phyloP scores from a whole-genome alignment of 768 basidiomycete species.

The Suillus subaureus region DNA sequence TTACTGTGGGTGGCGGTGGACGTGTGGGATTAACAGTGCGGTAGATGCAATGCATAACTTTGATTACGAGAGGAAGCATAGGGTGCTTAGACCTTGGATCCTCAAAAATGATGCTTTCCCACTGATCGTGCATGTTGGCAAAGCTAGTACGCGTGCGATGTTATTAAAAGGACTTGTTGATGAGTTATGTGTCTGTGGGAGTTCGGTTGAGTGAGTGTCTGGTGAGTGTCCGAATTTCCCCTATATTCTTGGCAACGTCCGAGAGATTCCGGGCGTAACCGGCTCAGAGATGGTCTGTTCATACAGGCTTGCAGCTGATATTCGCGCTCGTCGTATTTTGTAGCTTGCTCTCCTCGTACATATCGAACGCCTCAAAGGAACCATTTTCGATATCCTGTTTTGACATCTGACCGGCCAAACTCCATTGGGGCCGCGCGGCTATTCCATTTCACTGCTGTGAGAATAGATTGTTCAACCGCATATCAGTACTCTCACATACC shows the following conservation, averaged over 20 bases:
- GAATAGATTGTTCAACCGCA: no score
- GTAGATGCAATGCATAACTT: slow-evolving; percentile 5
- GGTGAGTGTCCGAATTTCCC: not conserved
- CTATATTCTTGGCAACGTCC: not conserved
- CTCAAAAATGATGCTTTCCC: slow-evolving; percentile 18
- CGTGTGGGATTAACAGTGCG: not conserved
- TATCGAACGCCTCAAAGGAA: not conserved
- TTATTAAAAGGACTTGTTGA: not conserved
- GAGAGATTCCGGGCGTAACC: not conserved
- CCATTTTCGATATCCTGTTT: not conserved
- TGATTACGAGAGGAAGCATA: not conserved
- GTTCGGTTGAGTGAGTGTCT: not conserved
- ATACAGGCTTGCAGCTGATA: not conserved
- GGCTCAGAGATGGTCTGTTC: not conserved
- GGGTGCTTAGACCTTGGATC: slow-evolving; percentile 16
- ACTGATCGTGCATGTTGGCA: slow-evolving; percentile 15
- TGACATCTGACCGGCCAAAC: not conserved
- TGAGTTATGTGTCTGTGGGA: not conserved
- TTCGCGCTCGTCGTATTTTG: not conserved
- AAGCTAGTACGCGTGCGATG: not conserved
- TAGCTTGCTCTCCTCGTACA: not conserved
- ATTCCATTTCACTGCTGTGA: no score
- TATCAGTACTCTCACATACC: no score
- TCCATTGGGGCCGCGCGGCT: no score
- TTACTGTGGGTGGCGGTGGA: not conserved